Base-by-base conservation (phyloP, 2,329 filamentous ascomycete species). In the Beauveria pseudobassiana region DNA sequence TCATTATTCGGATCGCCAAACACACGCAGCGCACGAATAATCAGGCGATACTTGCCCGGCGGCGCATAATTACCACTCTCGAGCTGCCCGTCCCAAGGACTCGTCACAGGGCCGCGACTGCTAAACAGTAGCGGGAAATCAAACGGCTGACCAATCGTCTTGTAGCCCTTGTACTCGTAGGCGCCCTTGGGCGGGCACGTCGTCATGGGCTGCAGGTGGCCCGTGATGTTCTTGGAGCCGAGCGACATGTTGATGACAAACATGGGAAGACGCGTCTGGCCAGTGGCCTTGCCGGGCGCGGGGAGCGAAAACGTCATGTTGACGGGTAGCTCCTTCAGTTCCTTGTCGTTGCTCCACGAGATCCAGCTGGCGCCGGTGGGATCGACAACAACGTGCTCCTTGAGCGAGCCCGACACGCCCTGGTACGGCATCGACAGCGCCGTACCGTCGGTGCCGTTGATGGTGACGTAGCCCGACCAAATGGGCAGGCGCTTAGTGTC, bases 11-110 rank as follows among this genome's bases (percentile, higher is more conserved):
- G 69, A 62, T 84, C 74, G 5, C 82, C 82, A 67, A 80, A 82
- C 63, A 85, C 76, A 63, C 75, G 76, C 64, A 85, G 69, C 2
- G 81, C 78, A 62, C 76, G 75, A 34, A 83, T 72, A 1, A 73
- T 72, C 55, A 84, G 72, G 69, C 77, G 79, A 70, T 85, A 85
- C 30, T 68, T 66, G 12, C 82, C 82, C 0, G 75, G 72, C 0
- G 80, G 77, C 1, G 76, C 81, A 63, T 79, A 82, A 1, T 67
- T 73, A 16, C 80, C 81, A 10, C 78, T 75, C 0, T 72, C 72
- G 5, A 85, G 70, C 58, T 72, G 70, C 14, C 82, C 82, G 55
- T 80, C 76, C 75, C 80, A 85, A 0, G 62, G 57, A 6, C 70
- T 43, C 5, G 65, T 59, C 62, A 68, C 63, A 6, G 63, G 5